phyloP scores from a whole-genome alignment of 371 early-diverging fungal genomes.

The Smittium culicis region DNA sequence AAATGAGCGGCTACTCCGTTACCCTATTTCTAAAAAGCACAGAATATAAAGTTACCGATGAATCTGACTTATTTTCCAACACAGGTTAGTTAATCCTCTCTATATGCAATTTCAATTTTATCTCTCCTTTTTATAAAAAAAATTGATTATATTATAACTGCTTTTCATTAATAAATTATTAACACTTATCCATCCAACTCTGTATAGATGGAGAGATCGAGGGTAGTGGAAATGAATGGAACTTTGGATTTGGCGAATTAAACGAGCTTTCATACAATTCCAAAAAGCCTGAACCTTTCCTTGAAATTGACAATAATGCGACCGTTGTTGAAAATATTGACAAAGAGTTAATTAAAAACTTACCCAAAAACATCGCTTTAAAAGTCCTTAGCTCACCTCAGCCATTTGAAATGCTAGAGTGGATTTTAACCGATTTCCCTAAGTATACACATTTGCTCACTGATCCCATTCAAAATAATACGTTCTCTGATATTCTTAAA shows the following conservation, averaged over 20 bases:
- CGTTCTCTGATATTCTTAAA: conserved; percentile 14
- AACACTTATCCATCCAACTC: too few species aligned
- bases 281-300: too few species aligned
- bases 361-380: conserved; percentile 44
- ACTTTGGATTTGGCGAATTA: too few species aligned
- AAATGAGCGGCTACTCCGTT: conserved; percentile 76
- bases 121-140: conserved; percentile 10
- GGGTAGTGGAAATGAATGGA: conserved; percentile 8
- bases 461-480: conserved; percentile 23
- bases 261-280: too few species aligned
- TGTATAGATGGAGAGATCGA: neutral
- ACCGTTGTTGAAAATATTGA: conserved; percentile 45
- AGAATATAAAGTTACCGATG: conserved; percentile 88
- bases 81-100: neutral
- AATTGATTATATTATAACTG: too few species aligned
- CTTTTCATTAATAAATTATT: too few species aligned
- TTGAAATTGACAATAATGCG: conserved; percentile 30
- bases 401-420: conserved; percentile 45
- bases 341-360: conserved; percentile 41
- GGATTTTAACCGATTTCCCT: conserved; percentile 66
- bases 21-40: conserved; percentile 83
- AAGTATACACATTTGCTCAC: conserved; percentile 61
- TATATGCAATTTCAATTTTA: neutral
- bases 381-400: conserved; percentile 38
- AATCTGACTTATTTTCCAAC: conserved; percentile 42